A percentile compares a stretch with the other conserved stretches of the same genome.
Conservation (phyloP, 1,139 yeast species). For the Yamadazyma triangularis region DNA sequence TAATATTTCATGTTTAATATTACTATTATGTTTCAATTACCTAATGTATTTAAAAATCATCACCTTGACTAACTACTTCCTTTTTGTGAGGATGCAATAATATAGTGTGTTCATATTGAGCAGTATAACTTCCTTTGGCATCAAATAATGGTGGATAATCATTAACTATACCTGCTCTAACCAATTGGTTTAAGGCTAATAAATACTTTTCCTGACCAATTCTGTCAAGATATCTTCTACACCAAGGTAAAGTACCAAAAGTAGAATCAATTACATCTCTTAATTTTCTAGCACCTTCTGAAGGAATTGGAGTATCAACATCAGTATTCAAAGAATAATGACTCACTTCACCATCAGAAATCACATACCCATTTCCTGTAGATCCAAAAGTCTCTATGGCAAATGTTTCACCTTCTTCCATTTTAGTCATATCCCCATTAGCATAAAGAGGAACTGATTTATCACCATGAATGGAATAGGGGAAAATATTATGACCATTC, state of each 20-base stretch:
- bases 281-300: slow-evolving; percentile 65
- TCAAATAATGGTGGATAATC: slow-evolving; percentile 98
- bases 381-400: slow-evolving; percentile 98
- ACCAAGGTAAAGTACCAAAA: slow-evolving; percentile 95
- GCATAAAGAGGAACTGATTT: slow-evolving; percentile 95
- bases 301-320: slow-evolving; percentile 36
- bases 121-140: slow-evolving; percentile 81
- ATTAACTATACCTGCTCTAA: slow-evolving; percentile 78
- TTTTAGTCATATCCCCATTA: slow-evolving; percentile 88
- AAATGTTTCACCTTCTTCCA: slow-evolving; percentile 98
- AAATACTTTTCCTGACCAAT: slow-evolving; percentile 89
- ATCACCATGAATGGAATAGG: slow-evolving; percentile 85
- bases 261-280: slow-evolving; percentile 65
- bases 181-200: slow-evolving; percentile 83
- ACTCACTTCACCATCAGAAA: slow-evolving; percentile 85
- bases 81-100: slow-evolving; percentile 86
- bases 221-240: slow-evolving; percentile 90
- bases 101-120: slow-evolving; percentile 94
- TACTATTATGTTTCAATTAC: too few species aligned
- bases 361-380: slow-evolving; percentile 90
- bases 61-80: slow-evolving; percentile 94
- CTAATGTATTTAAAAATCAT: slow-evolving; percentile 70
- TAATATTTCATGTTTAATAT: too few species aligned
- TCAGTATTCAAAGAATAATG: slow-evolving; percentile 74
- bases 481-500: slow-evolving; percentile 90